Evolutionary conservation across 176 grass and related monocot species (phyloP).

Genomic region (Rhynchospora pubera): DNA sequence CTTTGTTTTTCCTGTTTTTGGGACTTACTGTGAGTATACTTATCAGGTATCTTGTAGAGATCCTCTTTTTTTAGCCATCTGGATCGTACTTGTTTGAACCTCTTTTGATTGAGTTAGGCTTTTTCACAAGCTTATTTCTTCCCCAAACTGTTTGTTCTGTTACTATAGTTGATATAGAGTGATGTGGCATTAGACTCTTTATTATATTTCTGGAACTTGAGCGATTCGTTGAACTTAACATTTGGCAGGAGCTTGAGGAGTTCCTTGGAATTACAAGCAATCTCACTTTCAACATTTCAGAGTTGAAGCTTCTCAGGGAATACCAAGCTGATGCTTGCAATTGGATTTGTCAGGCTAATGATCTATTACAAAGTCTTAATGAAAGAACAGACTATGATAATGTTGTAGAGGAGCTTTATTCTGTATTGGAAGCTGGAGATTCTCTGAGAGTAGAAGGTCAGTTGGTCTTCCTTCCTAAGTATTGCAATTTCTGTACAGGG

Average conservation of each 20-base stretch:
- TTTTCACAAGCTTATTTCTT: neutral
- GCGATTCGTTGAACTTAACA: neutral
- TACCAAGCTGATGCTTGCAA: slow-evolving; percentile 44
- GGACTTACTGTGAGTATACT: neutral
- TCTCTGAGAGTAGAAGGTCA: slow-evolving; percentile 58
- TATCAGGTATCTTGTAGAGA: neutral
- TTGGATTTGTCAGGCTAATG: slow-evolving; percentile 54
- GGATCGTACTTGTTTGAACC: neutral
- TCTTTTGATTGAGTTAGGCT: neutral
- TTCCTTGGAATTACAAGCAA: slow-evolving; percentile 43
- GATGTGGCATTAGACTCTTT: neutral
- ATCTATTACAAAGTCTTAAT: slow-evolving; percentile 36
- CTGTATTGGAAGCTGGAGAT: slow-evolving; percentile 52
- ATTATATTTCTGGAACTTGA: neutral
- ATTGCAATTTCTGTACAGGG: slow-evolving; percentile 13
- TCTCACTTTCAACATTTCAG: slow-evolving; percentile 59
- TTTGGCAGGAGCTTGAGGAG: slow-evolving; percentile 67
- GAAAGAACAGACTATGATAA: slow-evolving; percentile 47
- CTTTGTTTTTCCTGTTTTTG: neutral
- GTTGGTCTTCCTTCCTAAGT: slow-evolving; percentile 9
- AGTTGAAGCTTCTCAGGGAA: slow-evolving; percentile 58
- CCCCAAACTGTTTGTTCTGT: neutral
- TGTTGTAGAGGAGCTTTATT: slow-evolving; percentile 49
- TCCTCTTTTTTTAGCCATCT: neutral
- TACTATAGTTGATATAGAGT: neutral